A percentile compares a stretch with the other conserved stretches of the same genome.
Conservation (phyloP, 225 moss, liverwort and hornwort genomes). For the Anthoceros angustus region DNA sequence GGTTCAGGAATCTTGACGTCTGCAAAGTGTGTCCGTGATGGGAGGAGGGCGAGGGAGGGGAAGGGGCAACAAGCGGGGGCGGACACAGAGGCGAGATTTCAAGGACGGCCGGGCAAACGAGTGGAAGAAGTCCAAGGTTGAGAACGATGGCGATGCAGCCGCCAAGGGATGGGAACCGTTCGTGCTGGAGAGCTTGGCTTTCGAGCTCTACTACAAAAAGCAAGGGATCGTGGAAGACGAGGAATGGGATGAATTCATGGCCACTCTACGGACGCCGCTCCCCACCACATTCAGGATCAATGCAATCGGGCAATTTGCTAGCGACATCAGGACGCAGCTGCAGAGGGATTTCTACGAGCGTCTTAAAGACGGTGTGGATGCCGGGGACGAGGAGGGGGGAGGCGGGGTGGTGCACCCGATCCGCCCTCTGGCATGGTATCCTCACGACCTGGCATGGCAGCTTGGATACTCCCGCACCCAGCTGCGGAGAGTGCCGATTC, state of each 20-base stretch:
- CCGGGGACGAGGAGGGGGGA: slow-evolving; percentile 34
- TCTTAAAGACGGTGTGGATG: slow-evolving; percentile 62
- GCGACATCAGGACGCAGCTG: slow-evolving; percentile 70
- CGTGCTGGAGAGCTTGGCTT: slow-evolving; percentile 64
- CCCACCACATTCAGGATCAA: slow-evolving; percentile 85
- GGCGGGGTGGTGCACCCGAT: slow-evolving; percentile 60
- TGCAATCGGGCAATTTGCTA: slow-evolving; percentile 77
- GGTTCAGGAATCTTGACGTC: too few species aligned
- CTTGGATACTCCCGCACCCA: slow-evolving; percentile 70
- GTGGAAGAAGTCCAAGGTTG: slow-evolving; percentile 61
- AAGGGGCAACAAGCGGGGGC: slow-evolving; percentile 69
- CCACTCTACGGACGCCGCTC: slow-evolving; percentile 47
- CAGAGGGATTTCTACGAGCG: slow-evolving; percentile 73
- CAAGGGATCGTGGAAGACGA: slow-evolving; percentile 57
- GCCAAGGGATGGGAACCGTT: slow-evolving; percentile 63
- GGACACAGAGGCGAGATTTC: slow-evolving; percentile 71
- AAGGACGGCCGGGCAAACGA: slow-evolving; percentile 66
- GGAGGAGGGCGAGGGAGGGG: slow-evolving; percentile 45
- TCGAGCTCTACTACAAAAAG: slow-evolving; percentile 67
- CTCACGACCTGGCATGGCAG: slow-evolving; percentile 76
- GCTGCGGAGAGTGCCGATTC: slow-evolving; percentile 64
- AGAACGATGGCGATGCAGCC: slow-evolving; percentile 14
- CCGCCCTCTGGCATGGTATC: slow-evolving; percentile 66
- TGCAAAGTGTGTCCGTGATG: too few species aligned
- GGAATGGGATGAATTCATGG: slow-evolving; percentile 69